phyloP scores from a whole-genome alignment of 192 early-diverging fungal species.

The Mortierella antarctica region DNA sequence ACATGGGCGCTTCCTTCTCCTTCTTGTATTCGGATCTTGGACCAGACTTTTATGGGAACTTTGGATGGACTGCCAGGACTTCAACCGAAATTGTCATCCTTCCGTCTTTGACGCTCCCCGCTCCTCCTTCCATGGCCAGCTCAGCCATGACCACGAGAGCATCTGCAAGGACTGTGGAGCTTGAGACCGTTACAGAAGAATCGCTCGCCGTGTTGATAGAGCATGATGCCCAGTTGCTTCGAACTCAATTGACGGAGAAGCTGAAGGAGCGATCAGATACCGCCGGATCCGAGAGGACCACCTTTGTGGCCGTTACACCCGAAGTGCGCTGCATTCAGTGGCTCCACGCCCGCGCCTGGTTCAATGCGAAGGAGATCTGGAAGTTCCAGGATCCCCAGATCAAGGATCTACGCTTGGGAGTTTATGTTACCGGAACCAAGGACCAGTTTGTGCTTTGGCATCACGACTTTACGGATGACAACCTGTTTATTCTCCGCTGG shows the following conservation, averaged over 20 bases:
- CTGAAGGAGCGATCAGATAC: neutral
- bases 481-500: constrained; percentile 44
- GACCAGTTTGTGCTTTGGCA: constrained; percentile 44
- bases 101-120: constrained; percentile 3
- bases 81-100: constrained; percentile 29
- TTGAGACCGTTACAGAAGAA: constrained; percentile 12
- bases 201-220: neutral
- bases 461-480: constrained; percentile 46
- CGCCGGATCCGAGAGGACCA: neutral
- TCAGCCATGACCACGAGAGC: neutral
- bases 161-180: neutral
- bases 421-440: constrained; percentile 5
- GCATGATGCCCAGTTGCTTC: constrained; percentile 20
- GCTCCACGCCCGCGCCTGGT: constrained; percentile 29
- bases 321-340: constrained; percentile 35
- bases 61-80: constrained; percentile 35
- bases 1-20: constrained; percentile 9
- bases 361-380: constrained; percentile 9
- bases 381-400: neutral
- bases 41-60: constrained; percentile 23
- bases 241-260: constrained; percentile 2
- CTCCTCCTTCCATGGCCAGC: neutral
- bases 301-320: constrained; percentile 27
- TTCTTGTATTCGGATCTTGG: constrained; percentile 49
- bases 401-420: constrained; percentile 19